Evolutionary conservation across 805 yeast genomes (phyloP).

Genomic region (Debaryomyces prosopidis): DNA sequence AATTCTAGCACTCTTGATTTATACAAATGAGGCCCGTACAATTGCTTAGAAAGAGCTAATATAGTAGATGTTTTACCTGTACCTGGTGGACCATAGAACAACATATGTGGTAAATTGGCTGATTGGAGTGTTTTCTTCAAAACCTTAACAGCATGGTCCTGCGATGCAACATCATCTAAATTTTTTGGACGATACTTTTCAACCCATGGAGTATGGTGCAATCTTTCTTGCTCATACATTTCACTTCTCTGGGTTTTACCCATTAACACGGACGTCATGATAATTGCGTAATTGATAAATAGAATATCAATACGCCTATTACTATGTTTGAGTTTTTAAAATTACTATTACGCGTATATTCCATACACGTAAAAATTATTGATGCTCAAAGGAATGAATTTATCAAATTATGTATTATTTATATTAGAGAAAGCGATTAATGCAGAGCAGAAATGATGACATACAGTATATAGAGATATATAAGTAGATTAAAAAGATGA

Average conservation of each 20-base stretch:
- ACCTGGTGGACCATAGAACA: conserved; percentile 93
- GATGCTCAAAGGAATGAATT: no score
- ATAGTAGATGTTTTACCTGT: conserved; percentile 91
- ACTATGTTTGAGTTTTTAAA: no score
- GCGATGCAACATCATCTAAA: conserved; percentile 87
- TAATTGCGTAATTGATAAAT: no score
- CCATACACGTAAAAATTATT: no score
- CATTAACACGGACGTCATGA: conserved; percentile 8
- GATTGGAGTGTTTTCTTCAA: conserved; percentile 75
- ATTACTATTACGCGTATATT: no score
- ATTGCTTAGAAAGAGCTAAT: conserved; percentile 74
- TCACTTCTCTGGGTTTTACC: conserved; percentile 5
- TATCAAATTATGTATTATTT: no score
- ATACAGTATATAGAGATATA: not conserved
- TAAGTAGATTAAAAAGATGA: not conserved
- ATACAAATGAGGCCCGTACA: conserved; percentile 69
- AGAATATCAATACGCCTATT: no score
- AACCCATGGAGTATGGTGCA: conserved; percentile 81
- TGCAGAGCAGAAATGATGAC: not conserved
- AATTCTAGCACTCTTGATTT: conserved; percentile 75
- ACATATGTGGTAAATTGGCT: conserved; percentile 87
- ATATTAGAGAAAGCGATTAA: not conserved
- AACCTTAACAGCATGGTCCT: conserved; percentile 84
- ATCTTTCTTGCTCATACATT: conserved; percentile 40
- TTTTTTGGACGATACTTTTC: conserved; percentile 91